These are phyloP conservation scores for Thalassiosira livingstoniorum DNA, from an alignment of 352 stramenopile species.

Conservation along the genomic window DNA sequence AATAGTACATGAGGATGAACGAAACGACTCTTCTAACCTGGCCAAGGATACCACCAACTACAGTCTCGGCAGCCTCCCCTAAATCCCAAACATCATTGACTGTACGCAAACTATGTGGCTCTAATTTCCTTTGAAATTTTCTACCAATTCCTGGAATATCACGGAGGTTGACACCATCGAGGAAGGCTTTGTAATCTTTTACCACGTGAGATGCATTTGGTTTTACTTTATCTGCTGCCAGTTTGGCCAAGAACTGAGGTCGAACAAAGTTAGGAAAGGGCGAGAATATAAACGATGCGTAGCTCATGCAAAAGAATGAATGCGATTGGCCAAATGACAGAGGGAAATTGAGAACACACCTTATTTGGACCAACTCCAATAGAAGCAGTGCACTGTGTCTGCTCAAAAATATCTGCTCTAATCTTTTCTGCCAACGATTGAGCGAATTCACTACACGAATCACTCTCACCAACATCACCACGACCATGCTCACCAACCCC, in stretches of 20 bases:
- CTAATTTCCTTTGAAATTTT: conserved; percentile 74
- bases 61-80: conserved; percentile 57
- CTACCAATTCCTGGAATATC: conserved; percentile 81
- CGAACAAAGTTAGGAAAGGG: not conserved
- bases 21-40: too few species aligned
- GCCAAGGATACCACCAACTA: conserved; percentile 72
- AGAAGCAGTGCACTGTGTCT: conserved; percentile 91
- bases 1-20: too few species aligned
- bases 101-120: conserved; percentile 51
- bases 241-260: conserved; percentile 89
- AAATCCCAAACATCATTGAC: conserved; percentile 85
- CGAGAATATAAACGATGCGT: not conserved
- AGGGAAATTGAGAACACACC: conserved; percentile 33
- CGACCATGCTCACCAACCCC: conserved; percentile 62
- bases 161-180: conserved; percentile 67
- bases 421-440: conserved; percentile 72
- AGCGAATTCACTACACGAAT: too few species aligned
- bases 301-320: not conserved
- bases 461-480: conserved; percentile 77
- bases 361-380: conserved; percentile 94
- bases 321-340: not conserved
- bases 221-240: conserved; percentile 94
- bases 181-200: conserved; percentile 67
- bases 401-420: conserved; percentile 83
- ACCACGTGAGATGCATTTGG: conserved; percentile 89